Evolutionary conservation across 306 rosid genomes (phyloP).

Genomic region (Gleditsia sinensis): DNA sequence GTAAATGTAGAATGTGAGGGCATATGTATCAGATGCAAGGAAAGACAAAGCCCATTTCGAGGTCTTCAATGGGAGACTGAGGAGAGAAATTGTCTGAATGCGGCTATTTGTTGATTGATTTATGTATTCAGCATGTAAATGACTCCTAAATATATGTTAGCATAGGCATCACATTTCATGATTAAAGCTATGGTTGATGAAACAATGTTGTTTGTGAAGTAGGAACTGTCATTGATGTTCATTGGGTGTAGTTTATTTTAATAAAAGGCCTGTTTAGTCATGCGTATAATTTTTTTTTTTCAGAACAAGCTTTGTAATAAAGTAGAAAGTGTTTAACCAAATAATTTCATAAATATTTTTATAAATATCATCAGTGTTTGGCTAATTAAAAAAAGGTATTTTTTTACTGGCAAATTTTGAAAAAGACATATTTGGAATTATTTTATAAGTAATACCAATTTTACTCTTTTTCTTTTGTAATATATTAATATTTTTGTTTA

Average conservation of each 20-base stretch:
- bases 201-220: not conserved
- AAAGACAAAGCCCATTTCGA: not conserved
- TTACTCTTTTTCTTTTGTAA: no score
- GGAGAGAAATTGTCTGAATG: not conserved
- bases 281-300: no score
- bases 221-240: not conserved
- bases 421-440: no score
- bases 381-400: no score
- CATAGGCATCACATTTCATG: not conserved
- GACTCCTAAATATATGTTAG: not conserved
- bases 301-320: no score
- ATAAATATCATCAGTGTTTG: no score
- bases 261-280: no score
- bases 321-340: no score
- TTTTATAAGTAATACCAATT: no score
- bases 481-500: no score
- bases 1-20: slow-evolving; percentile 30
- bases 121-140: not conserved
- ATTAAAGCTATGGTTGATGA: not conserved
- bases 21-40: slow-evolving; percentile 6
- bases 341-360: no score
- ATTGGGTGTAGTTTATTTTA: not conserved
- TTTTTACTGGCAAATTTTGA: no score
- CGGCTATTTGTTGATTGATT: not conserved
- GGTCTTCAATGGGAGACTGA: not conserved